phyloP scores from a whole-genome alignment of 106 monocot species.

The Dendrobium officinale region DNA sequence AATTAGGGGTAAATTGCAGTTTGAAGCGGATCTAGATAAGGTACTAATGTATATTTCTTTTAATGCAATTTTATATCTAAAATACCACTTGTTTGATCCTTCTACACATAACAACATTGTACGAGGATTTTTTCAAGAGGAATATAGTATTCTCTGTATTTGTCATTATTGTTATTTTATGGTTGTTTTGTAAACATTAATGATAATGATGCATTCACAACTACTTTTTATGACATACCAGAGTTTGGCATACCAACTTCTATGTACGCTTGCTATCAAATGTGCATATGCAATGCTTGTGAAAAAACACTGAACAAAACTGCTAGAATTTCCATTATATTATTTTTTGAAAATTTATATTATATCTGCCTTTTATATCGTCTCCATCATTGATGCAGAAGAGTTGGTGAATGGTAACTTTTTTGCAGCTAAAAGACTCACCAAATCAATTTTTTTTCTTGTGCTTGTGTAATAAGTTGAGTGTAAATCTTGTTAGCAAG shows the following conservation, averaged over 20 bases:
- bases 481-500: too few species aligned
- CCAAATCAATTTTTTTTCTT: background rate
- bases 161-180: background rate
- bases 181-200: background rate
- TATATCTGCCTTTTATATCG: background rate
- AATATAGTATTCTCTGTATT: background rate
- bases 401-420: background rate
- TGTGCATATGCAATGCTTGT: background rate
- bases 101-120: background rate
- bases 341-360: background rate
- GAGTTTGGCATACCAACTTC: background rate
- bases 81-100: background rate
- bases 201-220: background rate
- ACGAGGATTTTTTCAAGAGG: background rate
- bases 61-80: background rate
- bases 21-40: constrained; percentile 4
- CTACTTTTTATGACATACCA: background rate
- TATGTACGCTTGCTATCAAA: background rate
- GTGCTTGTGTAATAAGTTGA: background rate
- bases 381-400: background rate
- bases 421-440: background rate
- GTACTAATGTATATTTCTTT: background rate
- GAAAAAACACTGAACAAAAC: background rate
- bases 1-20: background rate
- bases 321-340: background rate